A percentile compares a stretch with the other conserved stretches of the same genome.
Evolutionary conservation across 2,329 filamentous ascomycete species (phyloP).

Genomic region (Exophiala xenobiotica): DNA sequence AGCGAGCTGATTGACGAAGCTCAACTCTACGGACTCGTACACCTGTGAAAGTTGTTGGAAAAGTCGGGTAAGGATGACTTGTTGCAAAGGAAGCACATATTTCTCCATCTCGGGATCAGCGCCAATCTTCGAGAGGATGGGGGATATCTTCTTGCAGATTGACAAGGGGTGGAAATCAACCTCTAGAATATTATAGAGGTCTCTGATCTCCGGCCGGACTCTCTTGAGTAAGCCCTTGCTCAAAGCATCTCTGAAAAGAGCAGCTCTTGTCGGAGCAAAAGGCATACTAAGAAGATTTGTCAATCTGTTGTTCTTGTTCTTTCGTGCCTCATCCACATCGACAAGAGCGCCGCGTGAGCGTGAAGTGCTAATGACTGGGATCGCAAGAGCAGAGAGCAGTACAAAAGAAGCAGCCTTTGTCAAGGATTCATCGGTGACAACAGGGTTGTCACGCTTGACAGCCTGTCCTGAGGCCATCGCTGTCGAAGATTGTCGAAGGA

Average conservation of each 20-base stretch:
- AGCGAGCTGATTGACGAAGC: conserved; percentile 89
- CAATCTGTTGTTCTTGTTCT: conserved; percentile 97
- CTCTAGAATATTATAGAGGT: conserved; percentile 97
- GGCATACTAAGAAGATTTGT: conserved; percentile 95
- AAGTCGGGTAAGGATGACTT: conserved; percentile 95
- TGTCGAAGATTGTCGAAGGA: conserved; percentile 85
- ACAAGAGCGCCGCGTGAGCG: conserved; percentile 93
- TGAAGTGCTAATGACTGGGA: conserved; percentile 97
- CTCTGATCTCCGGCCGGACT: conserved; percentile 88
- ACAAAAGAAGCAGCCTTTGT: conserved; percentile 95
- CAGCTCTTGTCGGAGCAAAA: conserved; percentile 80
- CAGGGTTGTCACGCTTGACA: conserved; percentile 91
- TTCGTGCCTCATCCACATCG: conserved; percentile 93
- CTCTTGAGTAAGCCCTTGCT: conserved; percentile 93
- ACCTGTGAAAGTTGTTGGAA: conserved; percentile 99
- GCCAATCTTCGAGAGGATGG: conserved; percentile 90
- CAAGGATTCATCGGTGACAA: conserved; percentile 83
- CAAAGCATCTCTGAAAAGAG: conserved; percentile 91
- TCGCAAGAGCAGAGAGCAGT: conserved; percentile 89
- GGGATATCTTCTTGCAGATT: conserved; percentile 98
- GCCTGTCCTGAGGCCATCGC: conserved; percentile 80
- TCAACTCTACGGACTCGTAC: conserved; percentile 94
- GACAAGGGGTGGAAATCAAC: conserved; percentile 98
- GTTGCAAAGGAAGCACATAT: conserved; percentile 92
- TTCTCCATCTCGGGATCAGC: conserved; percentile 94